Base-by-base conservation (phyloP, 495 filamentous ascomycete genomes). In the Hypoxylon intermedium region DNA sequence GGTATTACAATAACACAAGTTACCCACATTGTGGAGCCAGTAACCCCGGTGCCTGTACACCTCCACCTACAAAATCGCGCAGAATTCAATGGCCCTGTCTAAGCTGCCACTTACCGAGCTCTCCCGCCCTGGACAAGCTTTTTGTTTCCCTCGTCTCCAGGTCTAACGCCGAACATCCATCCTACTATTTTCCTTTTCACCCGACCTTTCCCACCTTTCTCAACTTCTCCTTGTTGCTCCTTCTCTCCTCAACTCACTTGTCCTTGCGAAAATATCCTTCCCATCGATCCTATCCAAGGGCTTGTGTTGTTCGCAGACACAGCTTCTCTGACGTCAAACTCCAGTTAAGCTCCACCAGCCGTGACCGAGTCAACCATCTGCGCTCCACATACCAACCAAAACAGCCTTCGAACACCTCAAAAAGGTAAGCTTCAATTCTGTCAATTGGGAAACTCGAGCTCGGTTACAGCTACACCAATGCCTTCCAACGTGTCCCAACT, bases 11-110 rank as follows among this genome's bases (percentile, higher is more conserved):
- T 56, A 60, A 56, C 34, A 65, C 45, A 56, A 43, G n/a, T 51
- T 66, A 59, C 44, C 68, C 62, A 65, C 65, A 57, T 46, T 42
- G 58, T 68, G 68, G 68, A 59, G 53, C 68, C 57, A 61, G 48
- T 68, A 53, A 68, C 61, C 60, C 61, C 65, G 49, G 58, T 58
- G 43, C 54, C 58, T 58, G 60, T 50, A 47, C 41, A 63, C 57
- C 61, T 66, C 46, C 49, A 52, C 57, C 53, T 65, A 67, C 68
- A 71, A 71, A 71, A 71, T 71, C 68, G 68, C 68, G 68, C 68
- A 71, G 64, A 62, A 26, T 48, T 47, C 38, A 59, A 57, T 20
- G 38, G 53, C 67, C 48, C 40, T 15, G 50, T 34, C 54, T 40
- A 46, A 31, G 31, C 13, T 52, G 21, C 43, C n/a, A 58, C 42